phyloP scores from a whole-genome alignment of 805 yeast genomes.

The Blastobotrys chiropterorum region DNA sequence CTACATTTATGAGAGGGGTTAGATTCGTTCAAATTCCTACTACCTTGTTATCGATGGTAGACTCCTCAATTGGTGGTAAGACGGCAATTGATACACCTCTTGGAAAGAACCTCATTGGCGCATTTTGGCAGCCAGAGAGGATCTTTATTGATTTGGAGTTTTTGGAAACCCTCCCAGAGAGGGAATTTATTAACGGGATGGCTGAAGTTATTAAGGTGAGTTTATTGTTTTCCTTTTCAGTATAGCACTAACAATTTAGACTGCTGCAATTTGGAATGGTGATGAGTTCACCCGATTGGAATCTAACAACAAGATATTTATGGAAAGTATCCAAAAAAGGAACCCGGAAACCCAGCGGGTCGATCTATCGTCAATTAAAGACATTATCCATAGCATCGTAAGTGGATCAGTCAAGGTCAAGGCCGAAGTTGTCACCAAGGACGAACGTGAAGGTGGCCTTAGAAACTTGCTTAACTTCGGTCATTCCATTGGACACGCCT shows the following conservation, averaged over 20 bases:
- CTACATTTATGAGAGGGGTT: slow-evolving; percentile 98
- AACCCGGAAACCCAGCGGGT: slow-evolving; percentile 41
- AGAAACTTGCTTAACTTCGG: slow-evolving; percentile 92
- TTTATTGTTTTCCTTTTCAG: not conserved
- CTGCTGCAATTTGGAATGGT: slow-evolving; percentile 97
- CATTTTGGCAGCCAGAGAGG: slow-evolving; percentile 93
- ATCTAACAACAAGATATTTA: slow-evolving; percentile 60
- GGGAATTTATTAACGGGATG: slow-evolving; percentile 97
- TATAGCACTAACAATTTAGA: slow-evolving; percentile 29
- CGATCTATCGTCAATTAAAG: slow-evolving; percentile 61
- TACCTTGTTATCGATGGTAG: slow-evolving; percentile 92
- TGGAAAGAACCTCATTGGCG: slow-evolving; percentile 94
- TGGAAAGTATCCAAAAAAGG: slow-evolving; percentile 54
- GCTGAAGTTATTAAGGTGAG: slow-evolving; percentile 81
- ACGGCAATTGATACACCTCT: slow-evolving; percentile 96
- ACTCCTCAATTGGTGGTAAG: slow-evolving; percentile 96
- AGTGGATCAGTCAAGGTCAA: slow-evolving; percentile 82
- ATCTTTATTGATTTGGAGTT: slow-evolving; percentile 85
- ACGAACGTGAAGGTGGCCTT: slow-evolving; percentile 92
- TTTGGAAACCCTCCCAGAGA: slow-evolving; percentile 78
- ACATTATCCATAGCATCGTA: slow-evolving; percentile 72
- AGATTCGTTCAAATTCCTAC: slow-evolving; percentile 93
- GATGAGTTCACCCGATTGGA: slow-evolving; percentile 82
- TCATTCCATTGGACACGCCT: slow-evolving; percentile 96
- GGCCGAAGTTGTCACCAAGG: slow-evolving; percentile 88